Percentiles rank a stretch among this genome's conserved stretches.
Conservation (phyloP, 2,329 filamentous ascomycete genomes). For the Parascedosporium putredinis region DNA sequence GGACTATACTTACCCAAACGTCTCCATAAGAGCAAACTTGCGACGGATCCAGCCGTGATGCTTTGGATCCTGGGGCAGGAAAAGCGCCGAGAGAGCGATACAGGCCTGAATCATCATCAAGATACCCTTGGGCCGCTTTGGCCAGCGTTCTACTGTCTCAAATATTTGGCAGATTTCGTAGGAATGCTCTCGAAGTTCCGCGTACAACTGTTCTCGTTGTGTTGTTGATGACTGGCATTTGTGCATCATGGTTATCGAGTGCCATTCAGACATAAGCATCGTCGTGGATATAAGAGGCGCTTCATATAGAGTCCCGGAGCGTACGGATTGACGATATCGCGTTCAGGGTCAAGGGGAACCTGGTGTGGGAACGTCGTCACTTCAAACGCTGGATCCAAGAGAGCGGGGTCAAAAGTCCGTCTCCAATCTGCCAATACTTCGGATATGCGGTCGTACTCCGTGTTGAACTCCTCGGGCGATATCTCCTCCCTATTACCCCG, state of each 20-base stretch:
- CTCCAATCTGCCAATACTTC: conserved; percentile 39
- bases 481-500: conserved; percentile 55
- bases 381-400: conserved; percentile 51
- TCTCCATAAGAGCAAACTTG: conserved; percentile 71
- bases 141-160: conserved; percentile 66
- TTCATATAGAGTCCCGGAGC: conserved; percentile 58
- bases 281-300: conserved; percentile 66
- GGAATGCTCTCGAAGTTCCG: conserved; percentile 51
- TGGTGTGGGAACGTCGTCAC: conserved; percentile 53
- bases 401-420: conserved; percentile 45
- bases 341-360: conserved; percentile 34
- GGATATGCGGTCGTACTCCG: conserved; percentile 47
- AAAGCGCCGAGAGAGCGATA: conserved; percentile 65
- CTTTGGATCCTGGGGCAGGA: conserved; percentile 63
- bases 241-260: conserved; percentile 71
- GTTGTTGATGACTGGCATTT: conserved; percentile 58
- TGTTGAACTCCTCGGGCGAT: conserved; percentile 50
- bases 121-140: conserved; percentile 57
- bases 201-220: conserved; percentile 35
- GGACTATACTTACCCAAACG: conserved; percentile 54
- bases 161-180: conserved; percentile 67
- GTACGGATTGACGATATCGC: conserved; percentile 67
- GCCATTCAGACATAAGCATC: conserved; percentile 64
- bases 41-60: conserved; percentile 71
- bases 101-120: conserved; percentile 65